Evolutionary conservation across 2,329 filamentous ascomycete genomes (phyloP), one percentile per base, ranked within the genome.

Genomic region (Stagonosporopsis tanaceti): DNA sequence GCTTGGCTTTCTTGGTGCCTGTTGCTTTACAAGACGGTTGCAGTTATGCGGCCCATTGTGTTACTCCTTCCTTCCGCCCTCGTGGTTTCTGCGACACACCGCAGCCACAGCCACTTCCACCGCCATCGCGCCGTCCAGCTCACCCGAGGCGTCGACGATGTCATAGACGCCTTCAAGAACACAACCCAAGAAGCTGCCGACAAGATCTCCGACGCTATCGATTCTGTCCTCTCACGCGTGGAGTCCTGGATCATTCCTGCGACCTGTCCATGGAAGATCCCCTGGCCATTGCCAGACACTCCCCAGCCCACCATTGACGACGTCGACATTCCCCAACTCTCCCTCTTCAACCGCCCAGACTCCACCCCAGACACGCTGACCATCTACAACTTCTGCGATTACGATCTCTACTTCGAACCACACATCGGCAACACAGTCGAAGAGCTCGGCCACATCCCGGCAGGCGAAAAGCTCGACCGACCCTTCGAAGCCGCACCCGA

Each of bases 381-480:
- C 11, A 48, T 66, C 15, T 41, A 61, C 32, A 66, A 65, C 47
- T 68, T 64, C 57, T 68, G 65, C 52, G 34, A 51, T 9, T 66
- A 68, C 42, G 42, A 59, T 15, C 57, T 66, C 24, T 50, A 52
- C 41, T 57, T 61, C 46, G 42, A 56, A 27, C 62, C 62, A 12
- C 46, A 58, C 25, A 30, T 55, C n/a, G 60, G 56, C 15, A 50
- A 47, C 15, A 47, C 27, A 1, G 37, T 40, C 6, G 40, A 42
- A 8, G 58, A 52, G 12, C 25, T 38, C 1, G 57, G 61, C 3
- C 44, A 47, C 25, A 39, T 66, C 15, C 17, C 48, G 1, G 60
- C 59, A 4, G 55, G 60, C 9, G 50, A 27, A 1, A 58, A 32
- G 17, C 48, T 63, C 39, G 42, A 60, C 7, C 27, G 53, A 0